Evolutionary conservation across 345 rosid species (phyloP).

Genomic region (Draba incana): DNA sequence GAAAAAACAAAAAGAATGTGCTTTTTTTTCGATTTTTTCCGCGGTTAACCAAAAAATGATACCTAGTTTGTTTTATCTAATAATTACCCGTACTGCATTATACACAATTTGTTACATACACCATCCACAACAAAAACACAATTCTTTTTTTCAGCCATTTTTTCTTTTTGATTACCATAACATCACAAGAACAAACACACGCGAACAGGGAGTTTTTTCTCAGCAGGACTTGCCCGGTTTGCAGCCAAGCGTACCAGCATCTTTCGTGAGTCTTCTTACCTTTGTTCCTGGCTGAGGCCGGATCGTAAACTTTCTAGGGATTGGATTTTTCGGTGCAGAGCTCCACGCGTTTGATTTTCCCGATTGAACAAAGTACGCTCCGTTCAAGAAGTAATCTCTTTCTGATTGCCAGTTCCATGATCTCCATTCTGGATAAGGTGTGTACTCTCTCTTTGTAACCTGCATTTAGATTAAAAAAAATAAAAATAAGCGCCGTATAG

Average conservation of each 20-base stretch:
- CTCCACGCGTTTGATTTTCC: conserved; percentile 44
- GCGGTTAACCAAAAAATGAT: conserved; percentile 12
- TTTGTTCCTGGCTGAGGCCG: conserved; percentile 50
- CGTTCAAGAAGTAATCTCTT: conserved; percentile 65
- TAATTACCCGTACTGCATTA: conserved; percentile 27
- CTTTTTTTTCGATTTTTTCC: background rate
- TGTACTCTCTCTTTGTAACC: conserved; percentile 64
- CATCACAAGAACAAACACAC: conserved; percentile 24
- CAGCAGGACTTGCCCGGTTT: conserved; percentile 41
- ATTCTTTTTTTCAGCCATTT: background rate
- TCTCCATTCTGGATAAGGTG: conserved; percentile 54
- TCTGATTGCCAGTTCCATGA: conserved; percentile 76
- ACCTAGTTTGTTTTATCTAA: conserved; percentile 13
- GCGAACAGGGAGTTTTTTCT: conserved; percentile 1
- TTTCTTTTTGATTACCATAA: conserved; percentile 12
- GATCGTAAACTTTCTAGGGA: conserved; percentile 41
- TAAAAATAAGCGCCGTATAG: background rate
- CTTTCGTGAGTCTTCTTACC: conserved; percentile 49
- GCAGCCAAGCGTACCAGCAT: conserved; percentile 63
- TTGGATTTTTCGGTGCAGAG: conserved; percentile 33
- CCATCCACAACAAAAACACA: conserved; percentile 26
- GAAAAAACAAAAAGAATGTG: conserved; percentile 20
- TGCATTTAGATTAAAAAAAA: conserved; percentile 14
- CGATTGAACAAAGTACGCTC: conserved; percentile 69
- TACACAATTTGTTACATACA: conserved; percentile 34